Conservation (phyloP, 139 green algal genomes). For the Chlamydomonas sp. region DNA sequence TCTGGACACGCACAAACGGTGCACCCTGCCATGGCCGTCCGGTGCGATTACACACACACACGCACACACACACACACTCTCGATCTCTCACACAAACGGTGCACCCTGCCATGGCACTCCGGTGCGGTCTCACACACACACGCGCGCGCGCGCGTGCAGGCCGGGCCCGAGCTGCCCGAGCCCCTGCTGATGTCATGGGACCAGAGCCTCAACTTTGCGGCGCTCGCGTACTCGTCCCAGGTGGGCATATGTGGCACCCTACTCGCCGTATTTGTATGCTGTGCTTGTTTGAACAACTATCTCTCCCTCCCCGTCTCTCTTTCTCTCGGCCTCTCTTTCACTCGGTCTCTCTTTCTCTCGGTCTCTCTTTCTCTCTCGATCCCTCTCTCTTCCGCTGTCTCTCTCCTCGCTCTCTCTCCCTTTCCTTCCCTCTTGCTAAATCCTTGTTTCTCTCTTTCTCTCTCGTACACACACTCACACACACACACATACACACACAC, state of each 20-base stretch:
- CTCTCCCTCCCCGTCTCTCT: neutral
- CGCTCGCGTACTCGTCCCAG: slow-evolving; percentile 42
- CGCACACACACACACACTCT: slow-evolving; percentile 2
- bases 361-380: neutral
- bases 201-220: slow-evolving; percentile 30
- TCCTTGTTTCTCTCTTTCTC: neutral
- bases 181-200: slow-evolving; percentile 38
- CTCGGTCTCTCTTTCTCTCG: neutral
- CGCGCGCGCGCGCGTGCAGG: slow-evolving; percentile 11
- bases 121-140: too few species aligned
- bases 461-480: slow-evolving; percentile 3
- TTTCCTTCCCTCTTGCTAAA: neutral
- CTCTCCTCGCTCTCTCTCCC: neutral
- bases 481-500: slow-evolving; percentile 6
- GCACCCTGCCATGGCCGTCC: too few species aligned
- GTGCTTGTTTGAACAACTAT: neutral
- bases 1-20: too few species aligned
- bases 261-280: too few species aligned
- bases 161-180: slow-evolving; percentile 42
- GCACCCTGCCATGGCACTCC: too few species aligned
- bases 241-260: slow-evolving; percentile 12
- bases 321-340: neutral
- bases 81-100: too few species aligned
- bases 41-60: too few species aligned
- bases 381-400: neutral